Conservation (phyloP, 1,284 basidiomycete species). For the Fomitiporia mediterranea region DNA sequence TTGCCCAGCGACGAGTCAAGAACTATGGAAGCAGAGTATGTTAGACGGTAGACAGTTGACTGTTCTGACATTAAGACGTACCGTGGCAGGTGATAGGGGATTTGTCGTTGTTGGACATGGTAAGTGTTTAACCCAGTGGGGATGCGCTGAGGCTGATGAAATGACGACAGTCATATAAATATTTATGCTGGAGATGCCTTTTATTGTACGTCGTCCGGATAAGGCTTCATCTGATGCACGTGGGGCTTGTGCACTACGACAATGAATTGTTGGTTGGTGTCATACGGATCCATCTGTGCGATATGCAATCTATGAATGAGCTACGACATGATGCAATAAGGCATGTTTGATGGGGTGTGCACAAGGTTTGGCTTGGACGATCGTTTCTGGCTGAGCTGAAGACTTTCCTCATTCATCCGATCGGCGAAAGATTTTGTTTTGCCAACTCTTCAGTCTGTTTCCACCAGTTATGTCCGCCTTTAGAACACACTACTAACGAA, state of each 20-base stretch:
- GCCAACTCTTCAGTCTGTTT: not conserved
- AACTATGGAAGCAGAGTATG: slow-evolving; percentile 29
- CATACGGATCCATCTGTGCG: no score
- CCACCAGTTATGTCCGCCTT: not conserved
- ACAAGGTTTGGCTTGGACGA: not conserved
- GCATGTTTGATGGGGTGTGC: no score
- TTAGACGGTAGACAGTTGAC: not conserved
- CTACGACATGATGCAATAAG: no score
- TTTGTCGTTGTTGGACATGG: slow-evolving; percentile 20
- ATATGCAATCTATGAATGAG: no score
- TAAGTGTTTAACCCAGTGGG: not conserved
- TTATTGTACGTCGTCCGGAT: no score
- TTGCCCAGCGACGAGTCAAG: slow-evolving; percentile 43
- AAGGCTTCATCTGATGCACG: no score
- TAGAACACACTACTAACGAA: not conserved
- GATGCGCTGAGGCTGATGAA: not conserved
- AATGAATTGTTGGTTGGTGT: no score
- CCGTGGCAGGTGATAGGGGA: slow-evolving; percentile 50
- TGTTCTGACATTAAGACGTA: slow-evolving; percentile 21
- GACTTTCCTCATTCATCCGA: no score
- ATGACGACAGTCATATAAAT: not conserved
- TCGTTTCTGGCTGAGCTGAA: not conserved
- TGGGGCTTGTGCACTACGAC: no score
- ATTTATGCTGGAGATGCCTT: not conserved
- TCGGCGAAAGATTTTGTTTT: not conserved